Base-by-base conservation (phyloP, 192 early-diverging fungal species). In the Gaertneriomyces semiglobifer region DNA sequence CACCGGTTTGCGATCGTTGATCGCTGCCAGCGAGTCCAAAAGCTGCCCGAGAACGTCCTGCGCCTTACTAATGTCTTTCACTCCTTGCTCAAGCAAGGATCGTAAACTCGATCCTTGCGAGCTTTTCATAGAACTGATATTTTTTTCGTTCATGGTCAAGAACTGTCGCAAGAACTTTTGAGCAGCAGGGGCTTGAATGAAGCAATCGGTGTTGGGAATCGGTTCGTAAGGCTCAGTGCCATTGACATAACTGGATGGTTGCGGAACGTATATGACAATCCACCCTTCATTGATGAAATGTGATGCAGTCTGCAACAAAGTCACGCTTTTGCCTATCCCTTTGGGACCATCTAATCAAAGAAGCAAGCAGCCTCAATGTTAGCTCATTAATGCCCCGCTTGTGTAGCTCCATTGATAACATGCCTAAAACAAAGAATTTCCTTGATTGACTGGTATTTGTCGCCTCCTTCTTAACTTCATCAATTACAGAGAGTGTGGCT, bases 261-360 rank as follows among this genome's bases (percentile, higher is more conserved):
- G 56, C 43, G 66, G 66, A 20, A 68, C 0, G 33, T 68, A 68
- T 25, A 68, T 39, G 1, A 52, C 47, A 18, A 68, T 60, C 66
- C 66, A 68, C 12, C 66, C 66, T 40, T 59, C 47, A 6, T 53
- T 59, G 14, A 18, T 44, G 50, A 48, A 68, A 42, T 68, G 58
- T 0, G 44, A 60, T n/a, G 42, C 66, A 6, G 58, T 51, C 42
- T 68, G 66, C 18, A 68, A 51, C 1, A 68, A 40, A 7, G 66
- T 60, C 1, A 68, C 66, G 33, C 20, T 60, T 60, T 68, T 68
- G 19, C 66, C 66, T 9, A 52, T 46, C 14, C 66, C 66, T 33
- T 52, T 44, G 53, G 58, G 48, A 14, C 66, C 66, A 61, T 68
- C 66, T 68, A 41, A 38, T 9, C 8, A 12, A 33, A 60, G 59